These are phyloP conservation scores for Sisymbrium altissimum DNA, from an alignment of 345 rosid species.

Conservation along the genomic window DNA sequence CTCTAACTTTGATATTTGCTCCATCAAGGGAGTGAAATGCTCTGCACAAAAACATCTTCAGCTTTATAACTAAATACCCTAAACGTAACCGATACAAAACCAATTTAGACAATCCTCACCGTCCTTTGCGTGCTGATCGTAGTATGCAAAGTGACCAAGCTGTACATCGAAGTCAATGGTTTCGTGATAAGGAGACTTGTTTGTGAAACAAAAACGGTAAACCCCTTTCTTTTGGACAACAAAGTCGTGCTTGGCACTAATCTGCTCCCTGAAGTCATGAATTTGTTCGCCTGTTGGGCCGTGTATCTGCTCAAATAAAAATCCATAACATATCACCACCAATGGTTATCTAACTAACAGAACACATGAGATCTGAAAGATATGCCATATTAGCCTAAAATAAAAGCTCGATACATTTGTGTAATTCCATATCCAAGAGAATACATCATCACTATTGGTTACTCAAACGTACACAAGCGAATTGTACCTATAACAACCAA, in stretches of 20 bases:
- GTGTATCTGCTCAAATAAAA: slow-evolving; percentile 40
- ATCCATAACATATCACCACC: background rate
- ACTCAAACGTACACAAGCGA: background rate
- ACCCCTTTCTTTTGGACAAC: slow-evolving; percentile 56
- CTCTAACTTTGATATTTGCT: slow-evolving; percentile 58
- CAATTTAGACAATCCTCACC: slow-evolving; percentile 31
- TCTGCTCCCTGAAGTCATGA: slow-evolving; percentile 60
- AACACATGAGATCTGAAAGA: background rate
- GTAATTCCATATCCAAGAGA: background rate
- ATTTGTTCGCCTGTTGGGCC: slow-evolving; percentile 59
- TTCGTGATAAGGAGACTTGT: slow-evolving; percentile 71
- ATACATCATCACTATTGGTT: background rate
- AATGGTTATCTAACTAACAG: background rate
- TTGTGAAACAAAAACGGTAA: slow-evolving; percentile 64
- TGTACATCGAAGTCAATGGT: slow-evolving; percentile 69
- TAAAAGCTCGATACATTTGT: background rate
- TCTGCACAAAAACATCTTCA: slow-evolving; percentile 37
- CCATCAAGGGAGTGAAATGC: slow-evolving; percentile 60
- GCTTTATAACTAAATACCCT: background rate
- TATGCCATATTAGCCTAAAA: background rate
- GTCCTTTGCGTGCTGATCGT: slow-evolving; percentile 70
- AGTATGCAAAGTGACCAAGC: slow-evolving; percentile 54
- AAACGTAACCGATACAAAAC: background rate
- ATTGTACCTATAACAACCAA: background rate
- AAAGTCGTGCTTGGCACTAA: slow-evolving; percentile 56